Base-by-base conservation (phyloP, 169 alveolate genomes). In the Plasmodium yoelii region DNA sequence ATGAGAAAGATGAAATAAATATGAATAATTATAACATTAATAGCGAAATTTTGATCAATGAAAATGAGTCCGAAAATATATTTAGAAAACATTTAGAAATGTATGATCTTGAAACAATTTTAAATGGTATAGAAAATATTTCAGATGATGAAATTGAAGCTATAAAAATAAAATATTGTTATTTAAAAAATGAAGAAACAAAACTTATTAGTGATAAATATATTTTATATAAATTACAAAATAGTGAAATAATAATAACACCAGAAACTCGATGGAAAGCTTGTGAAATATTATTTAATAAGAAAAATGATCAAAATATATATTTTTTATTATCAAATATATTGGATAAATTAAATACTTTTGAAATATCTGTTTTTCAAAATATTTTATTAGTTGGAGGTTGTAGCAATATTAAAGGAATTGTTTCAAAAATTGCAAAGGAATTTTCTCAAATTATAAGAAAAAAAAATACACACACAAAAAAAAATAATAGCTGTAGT, bases 201-300 rank as follows among this genome's bases (percentile, higher is more conserved):
- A 42, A 82, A 7, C 55, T 67, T 10, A 1, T 8, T 10, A 67
- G 86, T 68, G 44, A 82, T 47, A 82, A 82, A 46, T 56, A 56
- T 55, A 61, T 82, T 15, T 46, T 82, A 72, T 82, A 55, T 68
- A 39, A 82, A 82, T 44, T 39, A 19, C 46, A 61, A 53, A 82
- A 82, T 67, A 55, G 61, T 60, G 56, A 82, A 55, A 68, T 82
- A 55, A 19, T 82, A n/a, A 60, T 82, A 44, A 71, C 59, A 12
- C 73, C 90, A 1, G 56, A 82, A n/a, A 82, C 90, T 24, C 53
- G 90, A 70, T 82, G 84, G 80, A 82, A 67, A 44, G 90, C 90
- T 49, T 82, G 90, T 60, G 90, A 82, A 67, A 82, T 82, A 68
- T 82, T 82, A 42, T 82, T 82, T 51, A 34, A 47, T 15, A 82